phyloP scores from a whole-genome alignment of 2,329 filamentous ascomycete genomes.

The Pseudogymnoascus sp. region DNA sequence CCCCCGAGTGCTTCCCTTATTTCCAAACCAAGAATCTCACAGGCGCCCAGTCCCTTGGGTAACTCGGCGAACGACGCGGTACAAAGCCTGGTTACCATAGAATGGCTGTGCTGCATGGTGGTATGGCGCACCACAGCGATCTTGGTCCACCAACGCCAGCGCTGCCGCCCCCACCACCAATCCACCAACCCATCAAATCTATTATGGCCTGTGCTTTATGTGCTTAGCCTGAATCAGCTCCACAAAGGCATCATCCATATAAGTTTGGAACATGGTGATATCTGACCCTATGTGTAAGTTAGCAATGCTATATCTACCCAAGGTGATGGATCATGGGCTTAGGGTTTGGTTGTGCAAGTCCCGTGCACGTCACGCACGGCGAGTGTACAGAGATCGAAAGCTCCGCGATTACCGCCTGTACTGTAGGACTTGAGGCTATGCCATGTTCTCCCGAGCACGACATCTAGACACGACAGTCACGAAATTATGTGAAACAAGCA shows the following conservation, averaged over 20 bases:
- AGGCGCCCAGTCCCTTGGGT: constrained; percentile 1
- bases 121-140: not conserved
- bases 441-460: not conserved
- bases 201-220: not conserved
- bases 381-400: not conserved
- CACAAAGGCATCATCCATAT: not conserved
- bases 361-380: not conserved
- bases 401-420: not conserved
- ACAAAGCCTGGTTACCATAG: not conserved
- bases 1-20: not conserved
- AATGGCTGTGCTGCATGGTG: not conserved
- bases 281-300: not conserved
- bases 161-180: not conserved
- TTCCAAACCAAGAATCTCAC: not conserved
- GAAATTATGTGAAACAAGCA: not conserved
- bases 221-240: not conserved
- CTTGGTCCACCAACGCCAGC: not conserved
- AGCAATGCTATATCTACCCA: not conserved
- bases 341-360: not conserved
- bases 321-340: not conserved
- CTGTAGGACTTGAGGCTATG: not conserved
- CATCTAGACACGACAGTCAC: not conserved
- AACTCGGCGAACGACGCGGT: not conserved
- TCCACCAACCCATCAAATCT: not conserved
- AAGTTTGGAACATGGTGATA: not conserved